Percentiles rank a stretch among this genome's conserved stretches.
Conservation (phyloP, 208 protist species). For the Phytomonas francai region DNA sequence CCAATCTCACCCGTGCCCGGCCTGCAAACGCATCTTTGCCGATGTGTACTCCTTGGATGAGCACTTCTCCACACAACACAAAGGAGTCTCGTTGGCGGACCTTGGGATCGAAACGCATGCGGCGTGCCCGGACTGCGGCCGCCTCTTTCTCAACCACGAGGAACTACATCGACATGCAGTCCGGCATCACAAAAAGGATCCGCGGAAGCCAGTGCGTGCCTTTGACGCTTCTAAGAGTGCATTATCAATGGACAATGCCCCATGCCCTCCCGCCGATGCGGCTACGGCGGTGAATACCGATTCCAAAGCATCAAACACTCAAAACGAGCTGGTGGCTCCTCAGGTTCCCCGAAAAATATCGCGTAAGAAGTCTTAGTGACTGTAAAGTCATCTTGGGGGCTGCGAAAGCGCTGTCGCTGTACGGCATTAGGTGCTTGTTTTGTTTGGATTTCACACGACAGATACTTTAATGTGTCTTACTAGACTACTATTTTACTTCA, state of each 20-base stretch:
- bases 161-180: slow-evolving; percentile 54
- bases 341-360: slow-evolving; percentile 20
- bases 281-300: slow-evolving; percentile 5
- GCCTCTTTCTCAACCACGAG: slow-evolving; percentile 48
- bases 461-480: neutral
- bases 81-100: slow-evolving; percentile 28
- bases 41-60: slow-evolving; percentile 54
- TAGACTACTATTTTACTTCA: neutral
- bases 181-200: slow-evolving; percentile 63
- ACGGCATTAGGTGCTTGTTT: neutral
- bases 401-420: neutral
- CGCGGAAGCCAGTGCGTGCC: slow-evolving; percentile 24
- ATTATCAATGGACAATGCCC: neutral
- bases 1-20: slow-evolving; percentile 62
- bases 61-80: slow-evolving; percentile 50
- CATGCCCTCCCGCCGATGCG: neutral
- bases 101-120: slow-evolving; percentile 38
- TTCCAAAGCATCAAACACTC: neutral
- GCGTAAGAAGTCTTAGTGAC: neutral
- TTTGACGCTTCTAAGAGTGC: slow-evolving; percentile 19
- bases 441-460: neutral
- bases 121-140: slow-evolving; percentile 44
- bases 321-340: neutral
- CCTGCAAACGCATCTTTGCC: slow-evolving; percentile 68
- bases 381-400: neutral